A percentile compares a stretch with the other conserved stretches of the same genome.
phyloP scores from a whole-genome alignment of 768 basidiomycete genomes.

The Mycena kentingensis region DNA sequence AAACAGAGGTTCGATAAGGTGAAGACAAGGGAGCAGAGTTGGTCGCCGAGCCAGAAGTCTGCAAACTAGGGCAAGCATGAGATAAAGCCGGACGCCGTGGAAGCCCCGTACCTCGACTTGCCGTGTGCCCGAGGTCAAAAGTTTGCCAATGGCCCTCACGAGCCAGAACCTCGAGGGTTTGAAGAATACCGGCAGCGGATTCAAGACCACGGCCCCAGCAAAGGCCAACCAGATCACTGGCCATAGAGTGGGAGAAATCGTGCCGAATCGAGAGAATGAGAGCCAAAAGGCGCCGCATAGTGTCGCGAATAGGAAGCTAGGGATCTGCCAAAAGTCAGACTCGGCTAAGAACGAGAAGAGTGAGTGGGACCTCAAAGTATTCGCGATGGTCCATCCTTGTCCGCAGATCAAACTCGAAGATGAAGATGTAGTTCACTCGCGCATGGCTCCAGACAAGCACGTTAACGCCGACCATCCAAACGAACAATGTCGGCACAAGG shows the following conservation, averaged over 20 bases:
- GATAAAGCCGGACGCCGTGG: slow-evolving; percentile 3
- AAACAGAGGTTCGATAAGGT: slow-evolving; percentile 73
- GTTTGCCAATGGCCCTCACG: slow-evolving; percentile 58
- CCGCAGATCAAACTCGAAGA: slow-evolving; percentile 76
- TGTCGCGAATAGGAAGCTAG: slow-evolving; percentile 73
- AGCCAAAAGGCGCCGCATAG: slow-evolving; percentile 85
- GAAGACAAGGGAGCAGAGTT: slow-evolving; percentile 79
- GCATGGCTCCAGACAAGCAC: slow-evolving; percentile 72
- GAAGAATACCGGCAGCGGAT: slow-evolving; percentile 73
- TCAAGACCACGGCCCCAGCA: slow-evolving; percentile 57
- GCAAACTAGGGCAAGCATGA: slow-evolving; percentile 54
- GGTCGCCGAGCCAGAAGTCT: slow-evolving; percentile 91
- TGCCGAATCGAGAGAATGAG: slow-evolving; percentile 69
- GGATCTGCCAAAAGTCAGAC: slow-evolving; percentile 53
- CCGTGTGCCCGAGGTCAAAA: slow-evolving; percentile 68
- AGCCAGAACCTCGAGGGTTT: slow-evolving; percentile 81
- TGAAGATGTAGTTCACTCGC: slow-evolving; percentile 92
- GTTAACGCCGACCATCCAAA: slow-evolving; percentile 81
- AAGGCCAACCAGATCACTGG: slow-evolving; percentile 81
- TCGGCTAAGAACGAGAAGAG: slow-evolving; percentile 19
- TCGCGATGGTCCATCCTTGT: slow-evolving; percentile 76
- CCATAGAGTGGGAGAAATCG: slow-evolving; percentile 72
- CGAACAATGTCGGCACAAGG: slow-evolving; percentile 72
- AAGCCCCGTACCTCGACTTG: slow-evolving; percentile 66
- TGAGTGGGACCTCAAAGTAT: slow-evolving; percentile 55